Percentiles rank a stretch among this genome's conserved stretches.
Evolutionary conservation across 2,329 filamentous ascomycete species (phyloP).

Genomic region (Helicocarpus griseus): DNA sequence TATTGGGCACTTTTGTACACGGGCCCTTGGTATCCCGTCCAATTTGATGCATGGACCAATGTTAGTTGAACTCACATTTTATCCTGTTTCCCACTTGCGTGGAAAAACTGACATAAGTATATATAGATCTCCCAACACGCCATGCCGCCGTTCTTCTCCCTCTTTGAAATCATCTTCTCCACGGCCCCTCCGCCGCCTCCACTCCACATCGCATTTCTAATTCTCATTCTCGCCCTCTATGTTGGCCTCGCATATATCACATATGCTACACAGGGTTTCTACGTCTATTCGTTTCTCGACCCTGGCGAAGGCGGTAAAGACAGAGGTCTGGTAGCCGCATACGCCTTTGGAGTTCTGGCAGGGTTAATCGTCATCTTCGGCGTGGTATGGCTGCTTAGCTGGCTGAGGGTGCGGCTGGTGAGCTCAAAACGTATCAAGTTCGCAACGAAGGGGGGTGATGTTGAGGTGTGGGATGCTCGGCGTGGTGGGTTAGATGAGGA

Average conservation of each 20-base stretch:
- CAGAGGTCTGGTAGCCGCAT: constrained; percentile 50
- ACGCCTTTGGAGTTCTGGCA: constrained; percentile 52
- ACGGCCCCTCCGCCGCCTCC: constrained; percentile 54
- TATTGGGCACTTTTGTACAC: constrained; percentile 57
- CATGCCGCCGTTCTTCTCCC: constrained; percentile 61
- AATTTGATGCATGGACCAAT: constrained; percentile 48
- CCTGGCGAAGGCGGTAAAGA: constrained; percentile 39
- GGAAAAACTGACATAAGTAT: too few species aligned
- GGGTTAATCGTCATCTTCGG: constrained; percentile 41
- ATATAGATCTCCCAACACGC: constrained; percentile 61
- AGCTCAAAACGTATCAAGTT: constrained; percentile 19
- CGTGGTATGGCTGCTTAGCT: constrained; percentile 43
- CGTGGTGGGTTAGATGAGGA: constrained; percentile 24
- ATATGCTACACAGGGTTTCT: constrained; percentile 58
- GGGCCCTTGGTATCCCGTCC: constrained; percentile 40
- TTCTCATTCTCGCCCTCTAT: constrained; percentile 64
- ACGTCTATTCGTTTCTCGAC: constrained; percentile 72
- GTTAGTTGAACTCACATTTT: constrained; percentile 16
- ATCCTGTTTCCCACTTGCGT: neutral
- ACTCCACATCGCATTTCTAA: constrained; percentile 56
- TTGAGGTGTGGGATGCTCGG: constrained; percentile 29
- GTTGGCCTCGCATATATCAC: constrained; percentile 67
- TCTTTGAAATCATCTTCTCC: constrained; percentile 65
- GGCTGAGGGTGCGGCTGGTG: constrained; percentile 35
- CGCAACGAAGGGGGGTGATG: constrained; percentile 24